phyloP scores from a whole-genome alignment of 2,329 filamentous ascomycete genomes.

The Bipolaris gigantea region DNA sequence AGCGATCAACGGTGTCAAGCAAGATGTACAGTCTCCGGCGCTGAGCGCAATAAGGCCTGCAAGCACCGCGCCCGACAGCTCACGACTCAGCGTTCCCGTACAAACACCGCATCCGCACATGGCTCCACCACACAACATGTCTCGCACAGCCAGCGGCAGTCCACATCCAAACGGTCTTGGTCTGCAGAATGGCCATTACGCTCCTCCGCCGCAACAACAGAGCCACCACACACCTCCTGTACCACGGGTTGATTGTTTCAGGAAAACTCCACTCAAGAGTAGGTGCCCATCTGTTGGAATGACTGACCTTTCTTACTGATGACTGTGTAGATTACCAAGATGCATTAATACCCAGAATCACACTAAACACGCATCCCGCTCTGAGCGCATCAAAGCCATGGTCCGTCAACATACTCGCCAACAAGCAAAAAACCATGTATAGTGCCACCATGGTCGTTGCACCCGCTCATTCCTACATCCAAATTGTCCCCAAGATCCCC shows the following conservation, averaged over 20 bases:
- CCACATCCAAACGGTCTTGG: constrained; percentile 45
- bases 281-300: constrained; percentile 22
- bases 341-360: constrained; percentile 68
- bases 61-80: constrained; percentile 41
- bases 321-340: constrained; percentile 46
- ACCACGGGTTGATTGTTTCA: constrained; percentile 37
- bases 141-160: constrained; percentile 46
- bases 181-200: constrained; percentile 29
- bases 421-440: constrained; percentile 67
- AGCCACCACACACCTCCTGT: constrained; percentile 35
- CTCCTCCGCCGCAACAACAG: constrained; percentile 34
- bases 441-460: constrained; percentile 73
- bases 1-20: constrained; percentile 40
- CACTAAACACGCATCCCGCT: constrained; percentile 68
- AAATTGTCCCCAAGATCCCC: constrained; percentile 69
- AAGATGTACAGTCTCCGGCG: constrained; percentile 51
- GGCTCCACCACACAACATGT: constrained; percentile 44
- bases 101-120: constrained; percentile 42
- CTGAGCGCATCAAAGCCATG: constrained; percentile 65
- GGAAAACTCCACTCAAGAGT: constrained; percentile 51
- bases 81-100: constrained; percentile 33
- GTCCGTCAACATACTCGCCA: constrained; percentile 66
- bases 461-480: constrained; percentile 67
- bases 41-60: constrained; percentile 44
- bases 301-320: constrained; percentile 21